A percentile compares a stretch with the other conserved stretches of the same genome.
Conservation (phyloP, 2,329 filamentous ascomycete species). For the Parascedosporium putredinis region DNA sequence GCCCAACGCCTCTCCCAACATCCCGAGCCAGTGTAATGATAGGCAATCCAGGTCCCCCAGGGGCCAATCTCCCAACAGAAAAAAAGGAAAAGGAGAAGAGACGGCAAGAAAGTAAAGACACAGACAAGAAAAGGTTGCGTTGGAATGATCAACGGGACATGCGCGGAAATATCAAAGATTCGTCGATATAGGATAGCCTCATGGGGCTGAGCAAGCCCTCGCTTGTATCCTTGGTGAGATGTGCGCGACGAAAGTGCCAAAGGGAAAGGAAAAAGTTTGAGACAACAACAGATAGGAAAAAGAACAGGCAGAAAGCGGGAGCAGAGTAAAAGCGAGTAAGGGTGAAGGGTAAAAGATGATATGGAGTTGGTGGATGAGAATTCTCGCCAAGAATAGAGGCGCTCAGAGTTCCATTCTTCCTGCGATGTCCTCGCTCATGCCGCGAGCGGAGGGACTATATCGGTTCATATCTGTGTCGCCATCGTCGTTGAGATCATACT, state of each 20-base stretch:
- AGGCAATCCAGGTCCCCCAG: no score
- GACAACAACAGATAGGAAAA: no score
- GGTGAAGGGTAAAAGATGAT: no score
- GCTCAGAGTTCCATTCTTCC: constrained; percentile 50
- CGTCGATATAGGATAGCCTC: no score
- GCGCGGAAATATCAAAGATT: neutral
- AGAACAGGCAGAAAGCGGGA: neutral
- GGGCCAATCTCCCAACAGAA: constrained; percentile 7
- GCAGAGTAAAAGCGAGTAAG: no score
- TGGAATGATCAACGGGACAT: neutral
- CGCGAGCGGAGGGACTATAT: constrained; percentile 36
- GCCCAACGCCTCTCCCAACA: constrained; percentile 18
- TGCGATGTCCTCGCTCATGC: constrained; percentile 54
- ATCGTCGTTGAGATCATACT: constrained; percentile 33
- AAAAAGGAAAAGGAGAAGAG: constrained; percentile 10
- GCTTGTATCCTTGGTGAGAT: no score
- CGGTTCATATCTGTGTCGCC: constrained; percentile 27
- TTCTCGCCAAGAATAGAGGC: neutral
- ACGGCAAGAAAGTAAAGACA: constrained; percentile 10
- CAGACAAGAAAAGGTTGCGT: constrained; percentile 4
- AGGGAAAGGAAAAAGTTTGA: no score
- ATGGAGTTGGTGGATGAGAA: no score
- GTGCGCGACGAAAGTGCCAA: no score
- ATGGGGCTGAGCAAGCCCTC: no score
- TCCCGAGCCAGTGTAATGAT: no score